phyloP scores from a whole-genome alignment of 805 yeast species.

The Wickerhamiella qilinensis region DNA sequence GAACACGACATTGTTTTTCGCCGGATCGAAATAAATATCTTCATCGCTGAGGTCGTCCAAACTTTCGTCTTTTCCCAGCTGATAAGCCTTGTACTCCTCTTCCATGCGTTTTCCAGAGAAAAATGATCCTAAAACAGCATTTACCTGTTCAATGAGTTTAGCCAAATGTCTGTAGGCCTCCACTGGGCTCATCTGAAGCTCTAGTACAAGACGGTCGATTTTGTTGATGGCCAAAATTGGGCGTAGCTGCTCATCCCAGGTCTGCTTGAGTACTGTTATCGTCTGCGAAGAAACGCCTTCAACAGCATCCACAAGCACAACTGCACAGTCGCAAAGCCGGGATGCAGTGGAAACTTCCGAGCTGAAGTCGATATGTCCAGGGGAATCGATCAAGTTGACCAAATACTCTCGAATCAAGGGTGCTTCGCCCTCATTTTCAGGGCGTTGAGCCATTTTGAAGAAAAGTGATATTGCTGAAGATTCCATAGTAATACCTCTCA shows the following conservation, averaged over 20 bases:
- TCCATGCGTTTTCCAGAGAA: constrained; percentile 87
- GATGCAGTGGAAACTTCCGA: constrained; percentile 95
- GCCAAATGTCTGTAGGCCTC: constrained; percentile 76
- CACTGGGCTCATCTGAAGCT: constrained; percentile 60
- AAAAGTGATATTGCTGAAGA: constrained; percentile 89
- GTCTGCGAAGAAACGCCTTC: constrained; percentile 99
- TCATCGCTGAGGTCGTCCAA: constrained; percentile 57
- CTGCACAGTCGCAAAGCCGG: constrained; percentile 91
- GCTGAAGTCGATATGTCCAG: constrained; percentile 97
- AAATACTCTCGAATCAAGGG: constrained; percentile 50
- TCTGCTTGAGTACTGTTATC: constrained; percentile 81
- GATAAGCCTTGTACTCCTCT: constrained; percentile 46
- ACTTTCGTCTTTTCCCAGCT: constrained; percentile 30
- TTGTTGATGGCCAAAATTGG: constrained; percentile 83
- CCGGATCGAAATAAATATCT: constrained; percentile 76
- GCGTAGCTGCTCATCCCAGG: constrained; percentile 83
- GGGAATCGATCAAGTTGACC: constrained; percentile 88
- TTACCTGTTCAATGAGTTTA: constrained; percentile 78
- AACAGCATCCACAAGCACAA: constrained; percentile 86
- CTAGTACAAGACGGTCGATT: constrained; percentile 71
- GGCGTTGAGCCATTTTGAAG: constrained; percentile 47
- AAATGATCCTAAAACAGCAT: constrained; percentile 85
- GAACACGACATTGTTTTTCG: constrained; percentile 74
- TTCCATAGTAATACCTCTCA: constrained; percentile 96
- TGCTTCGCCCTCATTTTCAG: constrained; percentile 17